These are phyloP conservation scores for Fragaria ananassa DNA, from an alignment of 306 rosid species.

Conservation along the genomic window DNA sequence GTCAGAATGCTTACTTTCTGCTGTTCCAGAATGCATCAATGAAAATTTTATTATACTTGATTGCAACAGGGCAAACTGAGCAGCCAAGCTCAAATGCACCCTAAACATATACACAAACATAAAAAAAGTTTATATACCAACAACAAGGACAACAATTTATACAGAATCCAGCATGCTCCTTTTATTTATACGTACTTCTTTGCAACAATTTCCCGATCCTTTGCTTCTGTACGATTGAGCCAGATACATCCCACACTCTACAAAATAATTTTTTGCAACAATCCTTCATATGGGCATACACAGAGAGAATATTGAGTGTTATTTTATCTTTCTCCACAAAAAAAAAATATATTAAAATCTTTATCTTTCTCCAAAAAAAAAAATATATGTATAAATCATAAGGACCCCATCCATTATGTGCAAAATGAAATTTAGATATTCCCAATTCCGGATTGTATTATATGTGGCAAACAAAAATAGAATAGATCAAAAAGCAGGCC, in stretches of 20 bases:
- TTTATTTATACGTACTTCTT: slow-evolving; percentile 58
- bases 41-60: slow-evolving; percentile 91
- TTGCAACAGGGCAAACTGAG: slow-evolving; percentile 91
- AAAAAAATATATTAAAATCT: too few relatives aligned
- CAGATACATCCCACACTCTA: slow-evolving; percentile 87
- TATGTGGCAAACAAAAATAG: neutral
- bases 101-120: slow-evolving; percentile 34
- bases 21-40: slow-evolving; percentile 99
- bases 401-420: slow-evolving; percentile 3
- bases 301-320: neutral
- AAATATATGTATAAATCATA: neutral
- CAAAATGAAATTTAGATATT: neutral
- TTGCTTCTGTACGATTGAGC: slow-evolving; percentile 89
- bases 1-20: slow-evolving; percentile 68
- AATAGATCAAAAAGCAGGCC: neutral
- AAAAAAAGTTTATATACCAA: slow-evolving; percentile 17
- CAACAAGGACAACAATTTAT: slow-evolving; percentile 10
- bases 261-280: slow-evolving; percentile 86
- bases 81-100: slow-evolving; percentile 99
- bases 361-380: neutral
- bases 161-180: slow-evolving; percentile 8
- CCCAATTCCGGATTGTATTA: neutral
- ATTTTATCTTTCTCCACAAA: neutral
- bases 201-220: slow-evolving; percentile 92
- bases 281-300: slow-evolving; percentile 47